Evolutionary conservation across 2,329 filamentous ascomycete genomes (phyloP).

Genomic region (Microcyclospora tardicrescens): DNA sequence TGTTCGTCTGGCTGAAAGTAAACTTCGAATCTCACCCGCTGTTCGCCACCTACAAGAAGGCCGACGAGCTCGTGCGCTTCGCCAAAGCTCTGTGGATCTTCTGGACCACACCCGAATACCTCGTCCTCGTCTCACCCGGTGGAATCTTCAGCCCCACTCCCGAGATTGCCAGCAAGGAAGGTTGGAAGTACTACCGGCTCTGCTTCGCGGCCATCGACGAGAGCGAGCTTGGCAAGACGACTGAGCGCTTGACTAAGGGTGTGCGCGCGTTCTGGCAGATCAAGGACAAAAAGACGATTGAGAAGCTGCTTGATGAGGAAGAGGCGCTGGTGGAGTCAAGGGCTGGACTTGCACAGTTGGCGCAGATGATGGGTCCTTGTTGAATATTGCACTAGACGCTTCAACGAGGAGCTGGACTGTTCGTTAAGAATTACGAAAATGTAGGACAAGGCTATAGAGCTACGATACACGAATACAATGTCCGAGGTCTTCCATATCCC

Average conservation of each 20-base stretch:
- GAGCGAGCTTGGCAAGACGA: constrained; percentile 50
- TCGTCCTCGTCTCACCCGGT: constrained; percentile 60
- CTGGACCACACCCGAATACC: constrained; percentile 54
- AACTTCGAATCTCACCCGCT: constrained; percentile 63
- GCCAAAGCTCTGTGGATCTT: constrained; percentile 56
- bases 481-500: too few relatives aligned
- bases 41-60: constrained; percentile 31
- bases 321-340: constrained; percentile 6
- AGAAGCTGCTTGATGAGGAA: constrained; percentile 42
- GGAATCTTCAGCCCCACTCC: constrained; percentile 58
- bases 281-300: constrained; percentile 51
- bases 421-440: too few relatives aligned
- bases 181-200: constrained; percentile 61
- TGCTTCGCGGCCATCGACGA: constrained; percentile 79
- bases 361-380: constrained; percentile 11
- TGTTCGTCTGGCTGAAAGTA: constrained; percentile 79
- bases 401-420: too few relatives aligned
- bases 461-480: too few relatives aligned
- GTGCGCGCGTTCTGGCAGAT: constrained; percentile 66
- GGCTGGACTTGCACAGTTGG: constrained; percentile 4
- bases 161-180: constrained; percentile 43
- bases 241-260: constrained; percentile 53
- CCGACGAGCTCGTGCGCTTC: constrained; percentile 39
- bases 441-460: too few relatives aligned
- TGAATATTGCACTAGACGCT: constrained; percentile 1